A percentile compares a stretch with the other conserved stretches of the same genome.
These are phyloP conservation scores for Leucocoprinus birnbaumii DNA, from an alignment of 768 basidiomycete species.

Conservation along the genomic window DNA sequence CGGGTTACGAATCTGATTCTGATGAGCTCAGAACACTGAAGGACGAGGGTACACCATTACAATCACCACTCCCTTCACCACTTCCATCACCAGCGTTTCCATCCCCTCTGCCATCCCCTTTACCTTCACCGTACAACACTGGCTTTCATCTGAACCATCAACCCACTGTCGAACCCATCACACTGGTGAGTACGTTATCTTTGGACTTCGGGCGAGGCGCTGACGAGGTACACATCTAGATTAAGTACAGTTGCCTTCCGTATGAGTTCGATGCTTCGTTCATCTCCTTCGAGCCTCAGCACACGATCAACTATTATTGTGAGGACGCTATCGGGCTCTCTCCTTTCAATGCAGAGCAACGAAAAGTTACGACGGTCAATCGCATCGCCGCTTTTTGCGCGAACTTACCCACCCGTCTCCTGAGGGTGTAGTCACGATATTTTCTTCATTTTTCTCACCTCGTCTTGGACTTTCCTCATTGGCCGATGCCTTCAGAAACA, in stretches of 20 bases:
- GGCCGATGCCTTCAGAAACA: not conserved
- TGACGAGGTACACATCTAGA: not conserved
- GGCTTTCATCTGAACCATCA: constrained; percentile 10
- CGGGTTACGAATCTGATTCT: constrained; percentile 12
- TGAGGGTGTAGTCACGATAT: constrained; percentile 5
- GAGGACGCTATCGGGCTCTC: constrained; percentile 20
- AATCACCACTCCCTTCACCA: constrained; percentile 6
- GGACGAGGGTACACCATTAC: constrained; percentile 1
- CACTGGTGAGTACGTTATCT: constrained; percentile 3
- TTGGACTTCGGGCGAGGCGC: not conserved
- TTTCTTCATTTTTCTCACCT: not conserved
- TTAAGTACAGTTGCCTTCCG: constrained; percentile 12
- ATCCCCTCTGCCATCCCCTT: constrained; percentile 1
- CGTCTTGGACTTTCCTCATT: not conserved
- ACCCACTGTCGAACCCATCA: constrained; percentile 8
- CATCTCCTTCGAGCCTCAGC: constrained; percentile 16
- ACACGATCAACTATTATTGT: constrained; percentile 17
- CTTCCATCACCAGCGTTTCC: constrained; percentile 6
- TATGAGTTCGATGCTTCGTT: constrained; percentile 17
- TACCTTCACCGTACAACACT: constrained; percentile 8
- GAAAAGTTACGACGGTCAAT: constrained; percentile 15
- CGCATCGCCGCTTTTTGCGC: constrained; percentile 22
- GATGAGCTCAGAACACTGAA: constrained; percentile 11
- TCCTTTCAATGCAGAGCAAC: constrained; percentile 12
- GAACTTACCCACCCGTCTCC: constrained; percentile 20